A percentile compares a stretch with the other conserved stretches of the same genome.
These are phyloP conservation scores for Lentinula detonsa DNA, from an alignment of 768 basidiomycete genomes.

Conservation along the genomic window DNA sequence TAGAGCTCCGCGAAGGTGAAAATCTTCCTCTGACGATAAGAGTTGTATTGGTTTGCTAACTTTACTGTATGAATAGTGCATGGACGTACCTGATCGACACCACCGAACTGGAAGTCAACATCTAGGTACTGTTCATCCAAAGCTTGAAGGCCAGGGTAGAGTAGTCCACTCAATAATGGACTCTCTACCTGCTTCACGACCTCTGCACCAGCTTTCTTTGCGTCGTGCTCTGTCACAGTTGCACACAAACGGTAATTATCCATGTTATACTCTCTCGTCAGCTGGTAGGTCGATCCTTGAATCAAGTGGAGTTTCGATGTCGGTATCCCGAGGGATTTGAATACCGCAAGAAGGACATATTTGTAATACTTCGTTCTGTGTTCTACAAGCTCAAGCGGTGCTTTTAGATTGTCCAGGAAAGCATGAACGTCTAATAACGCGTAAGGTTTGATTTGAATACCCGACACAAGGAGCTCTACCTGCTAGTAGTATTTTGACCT, in stretches of 20 bases:
- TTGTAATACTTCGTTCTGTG: slow-evolving; percentile 91
- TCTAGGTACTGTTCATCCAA: slow-evolving; percentile 96
- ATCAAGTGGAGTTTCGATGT: slow-evolving; percentile 79
- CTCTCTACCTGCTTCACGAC: slow-evolving; percentile 97
- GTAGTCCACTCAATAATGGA: slow-evolving; percentile 81
- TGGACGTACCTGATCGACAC: slow-evolving; percentile 82
- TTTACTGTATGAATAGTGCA: not conserved
- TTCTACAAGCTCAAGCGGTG: slow-evolving; percentile 85
- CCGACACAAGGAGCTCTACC: slow-evolving; percentile 31
- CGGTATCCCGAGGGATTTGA: slow-evolving; percentile 87
- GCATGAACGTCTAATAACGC: slow-evolving; percentile 78
- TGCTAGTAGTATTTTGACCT: slow-evolving; percentile 79
- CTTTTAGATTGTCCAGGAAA: slow-evolving; percentile 96
- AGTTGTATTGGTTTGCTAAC: not conserved
- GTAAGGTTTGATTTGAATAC: not conserved
- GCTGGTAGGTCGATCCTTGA: slow-evolving; percentile 89
- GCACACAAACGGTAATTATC: slow-evolving; percentile 92
- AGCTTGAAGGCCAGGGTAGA: slow-evolving; percentile 96
- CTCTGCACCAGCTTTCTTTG: slow-evolving; percentile 97
- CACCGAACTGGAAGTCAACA: slow-evolving; percentile 97
- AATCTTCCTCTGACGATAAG: slow-evolving; percentile 76
- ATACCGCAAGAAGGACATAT: slow-evolving; percentile 72
- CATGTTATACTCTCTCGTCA: slow-evolving; percentile 85
- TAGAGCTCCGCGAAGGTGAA: slow-evolving; percentile 97
- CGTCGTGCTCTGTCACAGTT: slow-evolving; percentile 92